A percentile compares a stretch with the other conserved stretches of the same genome.
Evolutionary conservation across 129 eudicot genomes (phyloP).

Genomic region (Pulicaria dysenterica): DNA sequence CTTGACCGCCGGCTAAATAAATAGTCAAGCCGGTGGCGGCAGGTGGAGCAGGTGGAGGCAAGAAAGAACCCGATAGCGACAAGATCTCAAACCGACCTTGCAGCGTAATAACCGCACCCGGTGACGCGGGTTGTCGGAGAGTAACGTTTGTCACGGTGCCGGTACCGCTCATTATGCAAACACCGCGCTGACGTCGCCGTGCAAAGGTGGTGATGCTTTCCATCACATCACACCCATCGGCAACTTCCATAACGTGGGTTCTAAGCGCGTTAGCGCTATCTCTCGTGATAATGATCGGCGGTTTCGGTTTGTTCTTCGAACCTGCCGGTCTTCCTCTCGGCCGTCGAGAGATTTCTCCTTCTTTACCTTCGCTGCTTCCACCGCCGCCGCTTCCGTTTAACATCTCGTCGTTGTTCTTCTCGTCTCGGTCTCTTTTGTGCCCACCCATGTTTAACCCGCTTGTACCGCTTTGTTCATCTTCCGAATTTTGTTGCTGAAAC

Average conservation of each 20-base stretch:
- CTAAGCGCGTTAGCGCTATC: constrained; percentile 79
- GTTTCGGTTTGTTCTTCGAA: constrained; percentile 72
- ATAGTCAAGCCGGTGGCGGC: constrained; percentile 66
- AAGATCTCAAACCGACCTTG: constrained; percentile 79
- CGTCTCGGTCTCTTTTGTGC: constrained; percentile 56
- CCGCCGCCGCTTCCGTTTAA: constrained; percentile 34
- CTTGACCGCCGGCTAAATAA: constrained; percentile 79
- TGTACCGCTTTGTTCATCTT: constrained; percentile 69
- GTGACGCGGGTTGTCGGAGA: constrained; percentile 64
- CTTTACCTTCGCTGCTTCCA: constrained; percentile 35
- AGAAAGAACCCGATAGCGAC: constrained; percentile 63
- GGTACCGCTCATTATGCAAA: constrained; percentile 68
- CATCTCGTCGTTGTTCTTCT: constrained; percentile 39
- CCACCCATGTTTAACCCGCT: constrained; percentile 56
- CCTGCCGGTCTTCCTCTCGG: constrained; percentile 81
- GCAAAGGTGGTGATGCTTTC: constrained; percentile 70
- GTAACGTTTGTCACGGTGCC: constrained; percentile 74
- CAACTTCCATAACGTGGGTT: constrained; percentile 76
- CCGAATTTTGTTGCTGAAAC: constrained; percentile 64
- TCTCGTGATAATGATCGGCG: constrained; percentile 65
- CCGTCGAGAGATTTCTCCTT: constrained; percentile 51
- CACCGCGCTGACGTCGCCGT: constrained; percentile 73
- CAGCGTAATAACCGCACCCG: constrained; percentile 59
- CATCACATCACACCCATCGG: constrained; percentile 72
- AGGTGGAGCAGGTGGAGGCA: constrained; percentile 85